Base-by-base conservation (phyloP, 768 basidiomycete species). In the Amanita muscaria region DNA sequence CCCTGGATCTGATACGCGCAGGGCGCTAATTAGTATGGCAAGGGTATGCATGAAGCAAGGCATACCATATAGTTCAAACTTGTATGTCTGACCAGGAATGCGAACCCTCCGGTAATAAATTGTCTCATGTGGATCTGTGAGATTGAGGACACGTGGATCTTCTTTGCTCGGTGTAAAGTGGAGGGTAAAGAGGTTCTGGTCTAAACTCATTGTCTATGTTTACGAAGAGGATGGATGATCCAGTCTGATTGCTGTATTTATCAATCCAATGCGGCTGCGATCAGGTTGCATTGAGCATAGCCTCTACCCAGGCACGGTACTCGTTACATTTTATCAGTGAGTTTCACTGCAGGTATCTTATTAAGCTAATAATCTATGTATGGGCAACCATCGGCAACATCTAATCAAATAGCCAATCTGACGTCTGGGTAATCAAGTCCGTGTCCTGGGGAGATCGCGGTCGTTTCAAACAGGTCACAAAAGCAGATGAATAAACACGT, bases 131-230 rank as follows among this genome's bases (percentile, higher is more conserved):
- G 76, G 67, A 54, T 89, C 86, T 18, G 77, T 65, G 41, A 91
- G 76, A 60, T 90, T 88, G 18, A 83, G 61, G 14, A 82, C 74
- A 52, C 68, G 67, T 9, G 75, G 72, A 50, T 80, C 71, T 30
- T 79, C 72, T 47, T 76, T 62, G 57, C 74, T 76, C 4, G 76
- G 76, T 0, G 73, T 72, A 45, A 88, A 64, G 51, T 73, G 62
- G 44, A 91, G 77, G 2, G 88, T 90, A 66, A 90, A 91, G 9
- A 91, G 67, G 59, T 89, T 90, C 60, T 87, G 75, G 60, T 90
- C 88, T 44, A 91, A 67, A 57, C 85, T 86, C 88, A 89, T 89
- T 43, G n/a, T n/a, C n/a, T n/a, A n/a, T 42, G 16, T 31, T 32
- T 18, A 15, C 2, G 14, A 15, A 14, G 22, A 3, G 8, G 7